Conservation (phyloP, 495 filamentous ascomycete species). For the Pyrenopolyporus hunteri region DNA sequence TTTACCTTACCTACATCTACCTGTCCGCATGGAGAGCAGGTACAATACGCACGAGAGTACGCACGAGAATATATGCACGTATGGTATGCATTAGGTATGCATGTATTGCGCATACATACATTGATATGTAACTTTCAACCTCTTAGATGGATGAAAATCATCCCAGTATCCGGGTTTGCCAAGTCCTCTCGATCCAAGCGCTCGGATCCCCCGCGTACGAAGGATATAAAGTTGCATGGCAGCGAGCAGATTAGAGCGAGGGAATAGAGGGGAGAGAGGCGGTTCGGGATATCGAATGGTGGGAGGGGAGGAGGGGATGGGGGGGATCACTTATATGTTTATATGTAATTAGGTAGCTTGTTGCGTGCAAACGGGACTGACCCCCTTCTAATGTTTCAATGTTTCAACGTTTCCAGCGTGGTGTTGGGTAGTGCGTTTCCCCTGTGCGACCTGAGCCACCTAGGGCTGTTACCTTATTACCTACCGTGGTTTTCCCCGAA, state of each 20-base stretch:
- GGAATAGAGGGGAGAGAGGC: not conserved
- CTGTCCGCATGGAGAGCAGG: not conserved
- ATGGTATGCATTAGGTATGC: conserved; percentile 32
- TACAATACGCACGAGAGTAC: not conserved
- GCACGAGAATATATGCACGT: conserved; percentile 27
- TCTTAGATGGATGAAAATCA: conserved; percentile 30
- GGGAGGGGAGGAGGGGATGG: too few relatives aligned
- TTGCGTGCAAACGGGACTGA: conserved; percentile 3
- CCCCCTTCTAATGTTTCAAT: not conserved
- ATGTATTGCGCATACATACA: conserved; percentile 24
- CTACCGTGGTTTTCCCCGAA: not conserved
- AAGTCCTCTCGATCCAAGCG: conserved; percentile 34
- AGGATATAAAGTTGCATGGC: conserved; percentile 23
- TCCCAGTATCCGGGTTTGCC: conserved; percentile 35
- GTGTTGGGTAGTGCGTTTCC: not conserved
- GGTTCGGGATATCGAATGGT: conserved; percentile 20
- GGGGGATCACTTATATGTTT: conserved; percentile 19
- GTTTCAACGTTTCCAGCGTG: not conserved
- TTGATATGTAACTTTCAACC: conserved; percentile 18
- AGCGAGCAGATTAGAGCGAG: conserved; percentile 5
- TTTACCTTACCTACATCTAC: not conserved
- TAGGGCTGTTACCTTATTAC: conserved; percentile 2
- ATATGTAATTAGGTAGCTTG: conserved; percentile 26
- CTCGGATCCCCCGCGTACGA: conserved; percentile 32
- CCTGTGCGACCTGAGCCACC: conserved; percentile 4